These are phyloP conservation scores for Neocatenulostroma microsporum DNA, from an alignment of 2,329 filamentous ascomycete species.

Conservation along the genomic window DNA sequence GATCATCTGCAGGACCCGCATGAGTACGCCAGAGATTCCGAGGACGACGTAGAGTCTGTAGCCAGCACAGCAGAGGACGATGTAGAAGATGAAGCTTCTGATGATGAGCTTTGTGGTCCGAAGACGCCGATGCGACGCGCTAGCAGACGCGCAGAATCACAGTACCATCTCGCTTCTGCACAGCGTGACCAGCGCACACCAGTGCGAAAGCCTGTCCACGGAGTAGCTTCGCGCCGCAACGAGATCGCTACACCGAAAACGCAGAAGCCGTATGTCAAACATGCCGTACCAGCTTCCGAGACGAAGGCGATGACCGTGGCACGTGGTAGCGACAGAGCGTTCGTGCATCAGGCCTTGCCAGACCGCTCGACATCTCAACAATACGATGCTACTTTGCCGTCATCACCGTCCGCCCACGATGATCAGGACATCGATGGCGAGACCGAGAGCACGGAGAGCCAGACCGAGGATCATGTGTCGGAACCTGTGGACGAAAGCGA, in stretches of 20 bases:
- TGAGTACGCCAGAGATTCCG: slow-evolving; percentile 5
- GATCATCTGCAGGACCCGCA: slow-evolving; percentile 10
- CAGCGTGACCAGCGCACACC: too few species aligned
- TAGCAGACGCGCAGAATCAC: background rate
- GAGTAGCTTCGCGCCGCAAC: slow-evolving; percentile 6
- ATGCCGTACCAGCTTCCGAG: slow-evolving; percentile 13
- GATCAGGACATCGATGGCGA: too few species aligned
- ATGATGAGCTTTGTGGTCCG: slow-evolving; percentile 27
- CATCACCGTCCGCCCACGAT: too few species aligned
- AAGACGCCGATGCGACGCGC: slow-evolving; percentile 27
- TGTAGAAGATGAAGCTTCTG: slow-evolving; percentile 15
- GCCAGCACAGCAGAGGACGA: slow-evolving; percentile 9
- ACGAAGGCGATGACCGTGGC: slow-evolving; percentile 20
- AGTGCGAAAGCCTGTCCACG: background rate
- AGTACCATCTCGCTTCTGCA: too few species aligned
- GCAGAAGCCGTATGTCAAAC: slow-evolving; percentile 17
- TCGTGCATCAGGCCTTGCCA: too few species aligned
- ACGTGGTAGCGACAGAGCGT: slow-evolving; percentile 15
- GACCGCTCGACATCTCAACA: too few species aligned
- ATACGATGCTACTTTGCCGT: too few species aligned
- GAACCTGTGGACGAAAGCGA: too few species aligned
- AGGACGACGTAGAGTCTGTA: background rate
- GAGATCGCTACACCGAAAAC: slow-evolving; percentile 21
- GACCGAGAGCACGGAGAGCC: too few species aligned
- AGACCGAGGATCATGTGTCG: too few species aligned